These are phyloP conservation scores for Ampelomyces quisqualis DNA, from an alignment of 2,329 filamentous ascomycete genomes.

Conservation along the genomic window DNA sequence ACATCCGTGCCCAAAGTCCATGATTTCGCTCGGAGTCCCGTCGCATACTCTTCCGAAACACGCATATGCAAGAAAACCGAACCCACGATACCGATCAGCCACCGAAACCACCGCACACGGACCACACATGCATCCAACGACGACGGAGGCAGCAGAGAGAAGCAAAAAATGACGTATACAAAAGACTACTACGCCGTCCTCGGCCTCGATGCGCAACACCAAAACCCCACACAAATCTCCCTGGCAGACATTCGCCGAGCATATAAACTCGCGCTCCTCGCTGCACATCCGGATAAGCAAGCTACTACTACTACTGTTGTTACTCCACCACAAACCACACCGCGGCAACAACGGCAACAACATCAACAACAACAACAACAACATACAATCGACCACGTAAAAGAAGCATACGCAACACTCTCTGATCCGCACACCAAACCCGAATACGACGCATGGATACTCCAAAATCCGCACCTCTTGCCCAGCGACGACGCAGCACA, in stretches of 20 bases:
- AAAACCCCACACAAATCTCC: constrained; percentile 2
- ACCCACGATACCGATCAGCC: neutral
- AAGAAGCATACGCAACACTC: constrained; percentile 58
- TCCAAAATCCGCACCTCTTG: too few relatives aligned
- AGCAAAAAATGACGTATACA: constrained; percentile 26
- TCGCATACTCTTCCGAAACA: too few relatives aligned
- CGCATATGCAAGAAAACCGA: too few relatives aligned
- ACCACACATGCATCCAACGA: neutral
- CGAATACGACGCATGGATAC: constrained; percentile 44
- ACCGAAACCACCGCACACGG: neutral
- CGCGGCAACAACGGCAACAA: neutral
- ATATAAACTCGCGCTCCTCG: constrained; percentile 59
- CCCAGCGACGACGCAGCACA: too few relatives aligned
- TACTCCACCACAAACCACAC: too few relatives aligned
- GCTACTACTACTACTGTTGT: neutral
- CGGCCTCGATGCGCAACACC: constrained; percentile 15
- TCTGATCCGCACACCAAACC: constrained; percentile 46
- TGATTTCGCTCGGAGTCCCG: too few relatives aligned
- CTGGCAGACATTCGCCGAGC: constrained; percentile 38
- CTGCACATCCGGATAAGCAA: constrained; percentile 61
- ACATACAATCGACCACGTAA: constrained; percentile 59
- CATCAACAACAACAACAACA: neutral
- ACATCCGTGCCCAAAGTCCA: too few relatives aligned
- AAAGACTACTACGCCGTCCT: constrained; percentile 37
- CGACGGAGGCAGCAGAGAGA: too few relatives aligned